Conservation (phyloP, 208 protist genomes). For the Trichomonas vaginalis region DNA sequence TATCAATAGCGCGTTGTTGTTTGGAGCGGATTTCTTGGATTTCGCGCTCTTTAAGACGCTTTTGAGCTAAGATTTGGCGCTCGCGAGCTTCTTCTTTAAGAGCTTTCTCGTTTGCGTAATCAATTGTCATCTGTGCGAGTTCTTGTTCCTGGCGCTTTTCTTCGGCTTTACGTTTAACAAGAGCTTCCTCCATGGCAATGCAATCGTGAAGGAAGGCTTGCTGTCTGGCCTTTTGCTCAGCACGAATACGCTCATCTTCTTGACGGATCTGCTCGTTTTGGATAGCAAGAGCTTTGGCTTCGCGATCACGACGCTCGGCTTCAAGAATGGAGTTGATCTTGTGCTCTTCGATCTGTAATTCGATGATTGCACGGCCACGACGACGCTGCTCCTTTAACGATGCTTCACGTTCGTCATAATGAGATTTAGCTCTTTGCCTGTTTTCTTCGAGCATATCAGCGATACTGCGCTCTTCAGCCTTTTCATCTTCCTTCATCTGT, state of each 20-base stretch:
- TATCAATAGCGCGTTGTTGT: neutral
- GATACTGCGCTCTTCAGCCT: neutral
- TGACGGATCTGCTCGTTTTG: neutral
- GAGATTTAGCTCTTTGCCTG: neutral
- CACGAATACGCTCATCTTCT: neutral
- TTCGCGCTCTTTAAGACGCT: neutral
- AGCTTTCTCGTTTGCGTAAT: neutral
- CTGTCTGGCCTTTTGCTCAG: neutral
- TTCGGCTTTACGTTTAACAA: neutral
- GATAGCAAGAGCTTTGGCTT: neutral
- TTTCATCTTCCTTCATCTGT: neutral
- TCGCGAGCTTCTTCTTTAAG: neutral
- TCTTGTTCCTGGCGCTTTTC: neutral
- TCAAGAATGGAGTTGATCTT: conserved; percentile 1
- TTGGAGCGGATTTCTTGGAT: neutral
- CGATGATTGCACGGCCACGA: neutral
- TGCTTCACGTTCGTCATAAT: neutral
- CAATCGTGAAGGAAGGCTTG: conserved; percentile 5
- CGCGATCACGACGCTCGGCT: neutral
- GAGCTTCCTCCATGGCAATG: neutral
- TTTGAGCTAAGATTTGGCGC: neutral
- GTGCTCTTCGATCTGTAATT: neutral
- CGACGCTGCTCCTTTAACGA: neutral
- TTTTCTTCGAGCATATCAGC: neutral
- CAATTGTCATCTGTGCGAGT: neutral